Conservation (phyloP, 176 grass and related monocot species). For the Oryza meridionalis region DNA sequence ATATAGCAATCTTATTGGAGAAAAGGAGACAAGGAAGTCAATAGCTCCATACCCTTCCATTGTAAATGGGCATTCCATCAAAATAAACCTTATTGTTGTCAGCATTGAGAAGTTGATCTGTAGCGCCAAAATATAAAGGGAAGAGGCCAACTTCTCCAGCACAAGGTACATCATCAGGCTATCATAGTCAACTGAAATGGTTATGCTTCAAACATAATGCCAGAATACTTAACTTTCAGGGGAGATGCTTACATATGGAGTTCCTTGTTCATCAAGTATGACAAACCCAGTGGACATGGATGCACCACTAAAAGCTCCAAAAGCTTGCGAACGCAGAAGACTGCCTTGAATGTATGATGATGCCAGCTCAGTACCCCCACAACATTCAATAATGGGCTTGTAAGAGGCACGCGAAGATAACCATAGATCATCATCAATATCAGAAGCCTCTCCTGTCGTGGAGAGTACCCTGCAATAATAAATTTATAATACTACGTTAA, state of each 20-base stretch:
- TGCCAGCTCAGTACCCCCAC: constrained; percentile 87
- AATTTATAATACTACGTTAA: constrained; percentile 30
- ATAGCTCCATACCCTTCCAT: constrained; percentile 74
- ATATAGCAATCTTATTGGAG: background rate
- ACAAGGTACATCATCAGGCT: constrained; percentile 91
- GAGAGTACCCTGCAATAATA: constrained; percentile 65
- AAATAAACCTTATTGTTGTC: constrained; percentile 95
- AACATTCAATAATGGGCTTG: constrained; percentile 91
- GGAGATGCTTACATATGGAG: constrained; percentile 77
- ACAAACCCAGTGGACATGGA: constrained; percentile 85
- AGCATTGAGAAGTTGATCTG: constrained; percentile 70
- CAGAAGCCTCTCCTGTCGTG: constrained; percentile 88
- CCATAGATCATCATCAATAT: constrained; percentile 93
- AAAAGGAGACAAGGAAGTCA: constrained; percentile 16
- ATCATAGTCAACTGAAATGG: constrained; percentile 29
- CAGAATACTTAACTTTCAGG: constrained; percentile 14
- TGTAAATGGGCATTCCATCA: constrained; percentile 93
- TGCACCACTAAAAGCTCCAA: constrained; percentile 78
- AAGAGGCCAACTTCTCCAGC: constrained; percentile 90
- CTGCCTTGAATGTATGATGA: constrained; percentile 88
- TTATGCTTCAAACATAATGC: constrained; percentile 25
- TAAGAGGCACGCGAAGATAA: constrained; percentile 71
- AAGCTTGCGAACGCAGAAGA: constrained; percentile 71
- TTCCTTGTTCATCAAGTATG: constrained; percentile 85
- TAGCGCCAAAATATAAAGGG: constrained; percentile 81